Evolutionary conservation across 2,329 filamentous ascomycete genomes (phyloP), one percentile per base, ranked within the genome.

Genomic region (Beauveria varroae): DNA sequence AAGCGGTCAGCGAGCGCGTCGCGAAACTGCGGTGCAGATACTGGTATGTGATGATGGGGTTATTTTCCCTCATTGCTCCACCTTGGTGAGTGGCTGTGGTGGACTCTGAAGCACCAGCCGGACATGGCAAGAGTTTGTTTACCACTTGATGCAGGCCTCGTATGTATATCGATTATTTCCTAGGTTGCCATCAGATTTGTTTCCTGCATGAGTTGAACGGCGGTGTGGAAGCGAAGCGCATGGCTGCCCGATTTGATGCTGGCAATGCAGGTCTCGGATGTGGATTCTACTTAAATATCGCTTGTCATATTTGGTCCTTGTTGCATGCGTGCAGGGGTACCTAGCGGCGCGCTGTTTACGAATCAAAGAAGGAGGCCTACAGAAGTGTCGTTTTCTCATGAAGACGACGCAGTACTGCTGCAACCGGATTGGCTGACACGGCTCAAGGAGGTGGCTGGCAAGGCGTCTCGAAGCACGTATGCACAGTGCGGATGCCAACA

Each of bases 221-320:
- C 58, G 58, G 58, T 61, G 58, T 30, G 54, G 51, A 46, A 34
- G 43, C 18, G 10, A 24, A 37, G 58, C 22, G 58, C 51, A 61
- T 56, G 58, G 58, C 41, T 61, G 58, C 58, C 58, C 58, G 51
- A 61, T 60, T 53, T 8, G 57, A 53, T 49, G 43, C 24, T 61
- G 43, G 51, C 51, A 52, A 61, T 43, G 58, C 43, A 55, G 51
- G 51, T 55, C 43, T 61, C 58, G 51, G 43, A 22, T 55, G 58
- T 55, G 41, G 43, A 41, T 55, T 50, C 43, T 53, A 26, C 24
- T 26, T 26, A 34, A 34, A 34, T 34, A 55, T 55, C 51, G 51
- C 51, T 37, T 50, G 26, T 61, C 58, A 55, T 20, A 54, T 61
- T 55, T 16, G 43, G 22, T 44, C 47, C 12, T 34, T 52, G 34